A percentile compares a stretch with the other conserved stretches of the same genome.
Evolutionary conservation across 2,329 filamentous ascomycete species (phyloP).

Genomic region (Aspergillaceae sp.): DNA sequence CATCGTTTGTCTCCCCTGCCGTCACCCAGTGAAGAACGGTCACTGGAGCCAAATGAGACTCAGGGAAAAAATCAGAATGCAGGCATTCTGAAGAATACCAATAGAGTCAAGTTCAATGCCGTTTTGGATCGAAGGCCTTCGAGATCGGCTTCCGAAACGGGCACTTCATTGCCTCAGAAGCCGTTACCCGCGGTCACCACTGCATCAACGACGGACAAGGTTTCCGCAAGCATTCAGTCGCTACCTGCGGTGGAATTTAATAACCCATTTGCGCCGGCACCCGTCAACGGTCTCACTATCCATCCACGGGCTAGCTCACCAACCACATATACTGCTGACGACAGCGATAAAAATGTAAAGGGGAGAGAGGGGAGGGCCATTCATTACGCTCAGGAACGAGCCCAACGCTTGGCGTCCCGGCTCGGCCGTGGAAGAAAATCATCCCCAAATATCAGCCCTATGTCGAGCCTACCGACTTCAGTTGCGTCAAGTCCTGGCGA

Average conservation of each 20-base stretch:
- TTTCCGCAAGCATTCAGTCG: constrained; percentile 13
- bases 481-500: constrained; percentile 22
- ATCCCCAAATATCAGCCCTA: constrained; percentile 18
- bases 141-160: constrained; percentile 20
- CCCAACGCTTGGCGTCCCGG: constrained; percentile 26
- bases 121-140: constrained; percentile 11
- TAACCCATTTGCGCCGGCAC: constrained; percentile 18
- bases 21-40: constrained; percentile 16
- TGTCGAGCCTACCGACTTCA: constrained; percentile 21
- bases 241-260: constrained; percentile 16
- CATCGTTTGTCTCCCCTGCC: constrained; percentile 18
- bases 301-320: constrained; percentile 16
- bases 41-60: constrained; percentile 15
- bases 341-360: constrained; percentile 26
- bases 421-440: constrained; percentile 23
- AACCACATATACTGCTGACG: constrained; percentile 15
- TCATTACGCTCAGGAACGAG: constrained; percentile 27
- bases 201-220: constrained; percentile 23
- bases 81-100: constrained; percentile 27
- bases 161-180: constrained; percentile 21
- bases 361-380: constrained; percentile 26
- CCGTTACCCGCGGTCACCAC: constrained; percentile 29
- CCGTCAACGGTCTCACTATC: constrained; percentile 22
- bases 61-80: constrained; percentile 30
- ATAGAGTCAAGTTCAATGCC: constrained; percentile 27